These are phyloP conservation scores for Chalaropsis ovoidea DNA, from an alignment of 2,329 filamentous ascomycete genomes.

Conservation along the genomic window DNA sequence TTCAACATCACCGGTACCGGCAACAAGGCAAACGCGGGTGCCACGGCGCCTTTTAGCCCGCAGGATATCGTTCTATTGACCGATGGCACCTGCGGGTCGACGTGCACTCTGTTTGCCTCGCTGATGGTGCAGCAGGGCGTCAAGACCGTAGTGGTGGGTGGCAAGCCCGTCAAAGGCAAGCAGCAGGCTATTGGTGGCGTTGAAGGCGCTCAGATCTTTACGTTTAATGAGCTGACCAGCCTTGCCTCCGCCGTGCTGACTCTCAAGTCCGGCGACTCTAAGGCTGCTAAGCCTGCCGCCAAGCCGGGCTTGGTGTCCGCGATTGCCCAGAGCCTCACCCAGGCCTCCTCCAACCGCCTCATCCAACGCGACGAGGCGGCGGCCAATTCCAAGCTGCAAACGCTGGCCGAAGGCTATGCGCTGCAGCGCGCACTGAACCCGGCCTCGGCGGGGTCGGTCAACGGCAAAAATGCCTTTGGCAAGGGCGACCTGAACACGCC, in stretches of 20 bases:
- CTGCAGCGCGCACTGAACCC: slow-evolving; percentile 29
- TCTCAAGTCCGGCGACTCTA: slow-evolving; percentile 27
- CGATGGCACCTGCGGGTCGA: slow-evolving; percentile 28
- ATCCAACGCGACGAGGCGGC: slow-evolving; percentile 20
- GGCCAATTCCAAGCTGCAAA: slow-evolving; percentile 28
- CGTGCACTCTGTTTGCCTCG: slow-evolving; percentile 32
- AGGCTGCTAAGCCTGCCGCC: neutral
- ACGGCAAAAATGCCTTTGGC: slow-evolving; percentile 28
- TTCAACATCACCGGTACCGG: slow-evolving; percentile 38
- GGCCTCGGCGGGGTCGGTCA: slow-evolving; percentile 28
- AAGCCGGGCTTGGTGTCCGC: neutral
- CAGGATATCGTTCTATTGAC: slow-evolving; percentile 28
- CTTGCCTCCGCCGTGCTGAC: slow-evolving; percentile 29
- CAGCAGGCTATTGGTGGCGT: slow-evolving; percentile 59
- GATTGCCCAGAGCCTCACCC: neutral
- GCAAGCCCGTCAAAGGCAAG: slow-evolving; percentile 42
- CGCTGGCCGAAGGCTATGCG: slow-evolving; percentile 33
- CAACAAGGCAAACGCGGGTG: slow-evolving; percentile 34
- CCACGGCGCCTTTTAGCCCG: slow-evolving; percentile 31
- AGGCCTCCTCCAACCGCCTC: neutral
- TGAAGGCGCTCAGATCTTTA: slow-evolving; percentile 32
- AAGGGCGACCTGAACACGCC: slow-evolving; percentile 31
- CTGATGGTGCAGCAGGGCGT: slow-evolving; percentile 37
- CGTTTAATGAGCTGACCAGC: slow-evolving; percentile 30
- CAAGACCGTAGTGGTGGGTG: slow-evolving; percentile 45